Conservation (phyloP, 2,329 filamentous ascomycete genomes). For the Trichophyton equinum region DNA sequence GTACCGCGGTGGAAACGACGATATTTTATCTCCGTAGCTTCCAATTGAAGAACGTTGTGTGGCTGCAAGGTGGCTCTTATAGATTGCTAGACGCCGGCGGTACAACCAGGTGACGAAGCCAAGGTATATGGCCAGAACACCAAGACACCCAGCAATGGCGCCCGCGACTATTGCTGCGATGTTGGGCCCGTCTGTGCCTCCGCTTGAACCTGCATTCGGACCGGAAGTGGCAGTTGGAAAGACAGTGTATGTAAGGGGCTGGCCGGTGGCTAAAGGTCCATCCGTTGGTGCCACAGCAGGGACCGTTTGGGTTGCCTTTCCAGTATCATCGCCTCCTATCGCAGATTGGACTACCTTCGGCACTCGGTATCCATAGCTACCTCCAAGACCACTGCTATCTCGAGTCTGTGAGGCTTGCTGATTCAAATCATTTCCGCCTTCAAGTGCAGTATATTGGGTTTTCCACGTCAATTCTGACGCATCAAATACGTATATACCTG, state of each 20-base stretch:
- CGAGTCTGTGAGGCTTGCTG: constrained; percentile 41
- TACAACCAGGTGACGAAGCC: constrained; percentile 69
- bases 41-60: constrained; percentile 44
- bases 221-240: constrained; percentile 19
- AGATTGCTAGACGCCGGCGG: constrained; percentile 55
- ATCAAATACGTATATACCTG: constrained; percentile 66
- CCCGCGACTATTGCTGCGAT: constrained; percentile 45
- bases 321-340: constrained; percentile 55
- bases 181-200: constrained; percentile 28
- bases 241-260: constrained; percentile 56
- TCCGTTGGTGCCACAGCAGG: constrained; percentile 51
- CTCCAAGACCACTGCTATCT: constrained; percentile 46
- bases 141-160: constrained; percentile 53
- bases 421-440: constrained; percentile 39
- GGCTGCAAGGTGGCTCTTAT: constrained; percentile 57
- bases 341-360: constrained; percentile 50
- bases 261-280: constrained; percentile 59
- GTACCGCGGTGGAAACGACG: constrained; percentile 7
- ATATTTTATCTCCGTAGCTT: constrained; percentile 19
- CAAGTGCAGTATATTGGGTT: constrained; percentile 53
- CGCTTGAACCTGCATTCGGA: constrained; percentile 12
- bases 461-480: constrained; percentile 58
- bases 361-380: constrained; percentile 55
- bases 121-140: constrained; percentile 55
- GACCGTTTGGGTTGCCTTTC: constrained; percentile 56